Evolutionary conservation across 805 yeast species (phyloP).

Genomic region (Wickerhamomyces chaumierensis): DNA sequence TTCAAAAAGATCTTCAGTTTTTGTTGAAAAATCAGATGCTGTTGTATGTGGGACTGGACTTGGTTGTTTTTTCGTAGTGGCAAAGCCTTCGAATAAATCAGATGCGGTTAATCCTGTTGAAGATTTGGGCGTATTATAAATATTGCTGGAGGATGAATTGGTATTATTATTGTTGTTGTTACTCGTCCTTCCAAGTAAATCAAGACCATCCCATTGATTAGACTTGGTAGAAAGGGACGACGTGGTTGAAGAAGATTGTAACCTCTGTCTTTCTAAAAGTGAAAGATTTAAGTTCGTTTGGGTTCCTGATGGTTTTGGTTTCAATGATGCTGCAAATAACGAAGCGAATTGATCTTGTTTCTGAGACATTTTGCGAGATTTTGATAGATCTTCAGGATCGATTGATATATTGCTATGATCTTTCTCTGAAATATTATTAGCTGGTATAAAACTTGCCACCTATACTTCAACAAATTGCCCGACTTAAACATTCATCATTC

Average conservation of each 20-base stretch:
- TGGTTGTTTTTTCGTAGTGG: no score
- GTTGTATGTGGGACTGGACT: no score
- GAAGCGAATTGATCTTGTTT: constrained; percentile 19
- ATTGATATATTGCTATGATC: no score
- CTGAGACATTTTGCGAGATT: constrained; percentile 4
- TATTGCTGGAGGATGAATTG: no score
- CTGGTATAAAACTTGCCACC: no score
- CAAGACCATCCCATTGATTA: constrained; percentile 26
- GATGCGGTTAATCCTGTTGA: neutral
- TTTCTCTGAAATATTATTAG: no score
- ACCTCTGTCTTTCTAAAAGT: constrained; percentile 24
- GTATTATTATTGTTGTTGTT: no score
- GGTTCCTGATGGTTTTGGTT: constrained; percentile 8
- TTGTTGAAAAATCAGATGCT: neutral
- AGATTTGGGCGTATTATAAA: neutral
- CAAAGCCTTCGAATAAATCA: constrained; percentile 17
- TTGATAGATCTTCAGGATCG: no score
- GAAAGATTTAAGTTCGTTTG: constrained; percentile 19
- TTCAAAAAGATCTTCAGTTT: constrained; percentile 9
- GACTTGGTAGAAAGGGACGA: neutral
- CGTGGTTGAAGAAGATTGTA: constrained; percentile 4
- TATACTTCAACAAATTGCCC: no score
- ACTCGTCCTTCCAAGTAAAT: constrained; percentile 19
- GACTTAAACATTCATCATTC: no score
- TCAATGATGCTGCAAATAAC: constrained; percentile 9